Evolutionary conservation across 257 asterid genomes (phyloP), one percentile per base, ranked within the genome.

Genomic region (Asclepias syriaca): DNA sequence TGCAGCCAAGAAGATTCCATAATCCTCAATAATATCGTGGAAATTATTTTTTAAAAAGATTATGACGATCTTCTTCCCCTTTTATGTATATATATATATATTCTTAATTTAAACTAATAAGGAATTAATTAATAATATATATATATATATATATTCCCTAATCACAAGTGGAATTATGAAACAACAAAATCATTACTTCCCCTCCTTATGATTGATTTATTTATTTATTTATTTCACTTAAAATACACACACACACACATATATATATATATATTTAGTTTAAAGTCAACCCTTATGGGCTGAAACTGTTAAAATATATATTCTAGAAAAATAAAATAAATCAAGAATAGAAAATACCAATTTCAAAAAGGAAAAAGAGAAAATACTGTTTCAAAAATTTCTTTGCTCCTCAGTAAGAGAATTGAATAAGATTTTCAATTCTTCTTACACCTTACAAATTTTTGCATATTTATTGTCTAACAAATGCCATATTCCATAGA

Each of bases 31-130:
- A 6, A 21, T 13, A 32, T 49, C 51, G 21, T 46, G 50, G 59
- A 54, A 61, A 34, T 72, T 63, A 72, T 34, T n/a, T 50, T 58
- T 13, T 64, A 61, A 50, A 22, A 22, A 56, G 78, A 67, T 66
- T 67, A 59, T 1, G 68, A 57, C 68, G 29, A 74, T 66, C 72
- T 24, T 24, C 27, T 24, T 24, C 27, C 0, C 27, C 27, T 57
- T 74, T 16, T 6, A 34, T 39, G 16, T 46, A 29, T 66, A 66
- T 39, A 72, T 43, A 9, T 40, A 29, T 50, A 57, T 8, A 27
- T 40, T 22, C 60, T 2, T 37, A 14, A 5, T 14, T 60, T 60
- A 60, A 40, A 29, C 8, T 60, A 27, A 60, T 29, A 43, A 29
- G 1, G 19, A 12, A 51, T 16, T 71, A 6, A 40, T 40, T 40